phyloP scores from a whole-genome alignment of 2,329 filamentous ascomycete species.

The Penicillium oxalicum region DNA sequence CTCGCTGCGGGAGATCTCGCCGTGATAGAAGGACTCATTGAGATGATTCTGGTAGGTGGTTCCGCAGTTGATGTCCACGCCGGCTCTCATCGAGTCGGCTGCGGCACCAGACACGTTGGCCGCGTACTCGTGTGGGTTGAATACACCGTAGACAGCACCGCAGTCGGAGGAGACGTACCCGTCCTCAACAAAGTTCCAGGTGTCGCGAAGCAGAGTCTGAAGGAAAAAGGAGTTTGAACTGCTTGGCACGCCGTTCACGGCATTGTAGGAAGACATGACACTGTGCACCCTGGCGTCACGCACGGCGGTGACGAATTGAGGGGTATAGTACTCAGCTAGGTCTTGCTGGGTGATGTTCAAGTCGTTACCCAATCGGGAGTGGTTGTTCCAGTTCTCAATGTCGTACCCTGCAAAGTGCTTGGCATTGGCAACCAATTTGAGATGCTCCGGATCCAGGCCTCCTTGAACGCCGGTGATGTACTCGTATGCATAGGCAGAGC shows the following conservation, averaged over 20 bases:
- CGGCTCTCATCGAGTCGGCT: constrained; percentile 46
- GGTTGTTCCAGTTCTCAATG: constrained; percentile 44
- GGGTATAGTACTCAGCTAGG: constrained; percentile 62
- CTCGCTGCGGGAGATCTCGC: constrained; percentile 41
- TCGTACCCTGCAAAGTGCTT: constrained; percentile 58
- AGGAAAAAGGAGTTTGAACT: constrained; percentile 60
- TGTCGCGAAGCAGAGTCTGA: constrained; percentile 56
- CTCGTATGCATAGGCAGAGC: constrained; percentile 46
- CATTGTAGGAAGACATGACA: constrained; percentile 59
- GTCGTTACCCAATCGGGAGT: constrained; percentile 49
- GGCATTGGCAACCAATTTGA: constrained; percentile 48
- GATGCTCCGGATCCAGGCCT: constrained; percentile 30
- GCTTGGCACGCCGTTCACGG: constrained; percentile 60
- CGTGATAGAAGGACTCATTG: constrained; percentile 40
- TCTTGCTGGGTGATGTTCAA: constrained; percentile 55
- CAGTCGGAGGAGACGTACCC: constrained; percentile 62
- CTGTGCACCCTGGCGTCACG: constrained; percentile 53
- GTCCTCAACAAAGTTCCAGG: constrained; percentile 58
- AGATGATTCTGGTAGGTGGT: constrained; percentile 45
- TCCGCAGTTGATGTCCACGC: constrained; percentile 51
- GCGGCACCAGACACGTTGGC: constrained; percentile 42
- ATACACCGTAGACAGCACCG: constrained; percentile 57
- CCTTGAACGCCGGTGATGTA: constrained; percentile 53
- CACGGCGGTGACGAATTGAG: constrained; percentile 59
- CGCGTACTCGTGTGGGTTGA: constrained; percentile 47